Evolutionary conservation across 2,329 filamentous ascomycete species (phyloP).

Genomic region (Parafenestella ontariensis): DNA sequence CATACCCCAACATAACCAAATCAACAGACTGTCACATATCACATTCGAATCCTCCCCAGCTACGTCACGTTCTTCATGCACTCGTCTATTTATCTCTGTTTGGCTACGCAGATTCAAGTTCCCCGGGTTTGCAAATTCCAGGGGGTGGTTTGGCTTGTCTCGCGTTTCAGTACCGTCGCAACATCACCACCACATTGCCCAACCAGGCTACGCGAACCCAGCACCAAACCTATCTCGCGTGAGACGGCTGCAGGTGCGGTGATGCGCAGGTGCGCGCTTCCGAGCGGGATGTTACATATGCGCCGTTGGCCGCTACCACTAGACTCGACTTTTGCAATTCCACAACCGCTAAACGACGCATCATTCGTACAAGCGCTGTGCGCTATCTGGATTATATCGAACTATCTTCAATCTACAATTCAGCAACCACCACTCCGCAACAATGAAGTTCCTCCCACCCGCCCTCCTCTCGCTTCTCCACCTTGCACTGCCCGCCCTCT

Average conservation of each 20-base stretch:
- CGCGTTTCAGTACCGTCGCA: constrained; percentile 43
- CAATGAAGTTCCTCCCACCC: constrained; percentile 27
- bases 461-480: constrained; percentile 29
- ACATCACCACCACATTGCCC: constrained; percentile 22
- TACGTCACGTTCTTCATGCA: constrained; percentile 3
- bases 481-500: constrained; percentile 30
- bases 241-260: constrained; percentile 19
- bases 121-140: background rate
- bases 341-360: background rate
- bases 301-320: background rate
- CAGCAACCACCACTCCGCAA: background rate
- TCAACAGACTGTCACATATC: background rate
- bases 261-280: constrained; percentile 8
- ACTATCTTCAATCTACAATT: background rate
- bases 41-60: no score
- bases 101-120: background rate
- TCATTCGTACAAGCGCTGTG: constrained; percentile 4
- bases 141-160: background rate
- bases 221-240: constrained; percentile 21
- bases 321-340: background rate
- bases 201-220: constrained; percentile 17
- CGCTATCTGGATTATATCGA: background rate
- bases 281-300: constrained; percentile 4
- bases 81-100: background rate
- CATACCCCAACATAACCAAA: constrained; percentile 11